phyloP scores from a whole-genome alignment of 2,329 filamentous ascomycete species.

The Sclerotinia spermophila region DNA sequence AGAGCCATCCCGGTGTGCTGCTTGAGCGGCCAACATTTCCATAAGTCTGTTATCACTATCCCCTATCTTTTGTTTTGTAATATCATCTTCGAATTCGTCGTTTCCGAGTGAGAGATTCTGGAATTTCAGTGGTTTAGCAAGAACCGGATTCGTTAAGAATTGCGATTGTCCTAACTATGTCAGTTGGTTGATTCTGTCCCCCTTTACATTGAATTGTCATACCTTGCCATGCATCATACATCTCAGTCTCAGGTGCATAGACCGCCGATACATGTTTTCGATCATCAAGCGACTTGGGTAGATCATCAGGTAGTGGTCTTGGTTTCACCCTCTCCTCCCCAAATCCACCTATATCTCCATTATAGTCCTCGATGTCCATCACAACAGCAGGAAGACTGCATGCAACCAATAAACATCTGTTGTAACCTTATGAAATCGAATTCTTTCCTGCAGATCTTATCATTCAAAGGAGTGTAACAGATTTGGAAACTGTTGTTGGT shows the following conservation, averaged over 20 bases:
- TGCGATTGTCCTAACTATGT: slow-evolving; percentile 76
- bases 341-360: slow-evolving; percentile 38
- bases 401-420: slow-evolving; percentile 31
- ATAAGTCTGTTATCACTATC: slow-evolving; percentile 86
- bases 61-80: slow-evolving; percentile 52
- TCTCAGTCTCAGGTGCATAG: slow-evolving; percentile 79
- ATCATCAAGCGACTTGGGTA: slow-evolving; percentile 90
- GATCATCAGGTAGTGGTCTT: slow-evolving; percentile 68
- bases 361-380: slow-evolving; percentile 58
- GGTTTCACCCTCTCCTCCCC: slow-evolving; percentile 41
- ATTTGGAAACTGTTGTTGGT: neutral
- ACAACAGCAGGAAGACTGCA: slow-evolving; percentile 37
- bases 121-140: slow-evolving; percentile 81
- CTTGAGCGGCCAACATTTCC: slow-evolving; percentile 94
- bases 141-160: slow-evolving; percentile 81
- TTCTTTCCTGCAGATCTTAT: neutral
- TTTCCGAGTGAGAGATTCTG: slow-evolving; percentile 78
- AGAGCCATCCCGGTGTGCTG: slow-evolving; percentile 73
- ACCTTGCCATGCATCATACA: slow-evolving; percentile 99
- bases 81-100: slow-evolving; percentile 62
- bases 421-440: neutral
- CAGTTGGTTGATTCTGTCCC: slow-evolving; percentile 23
- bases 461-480: slow-evolving; percentile 1
- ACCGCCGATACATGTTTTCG: slow-evolving; percentile 61
- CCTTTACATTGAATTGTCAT: slow-evolving; percentile 19